A percentile compares a stretch with the other conserved stretches of the same genome.
Conservation (phyloP, 2,329 filamentous ascomycete species). For the Penicillium freii region DNA sequence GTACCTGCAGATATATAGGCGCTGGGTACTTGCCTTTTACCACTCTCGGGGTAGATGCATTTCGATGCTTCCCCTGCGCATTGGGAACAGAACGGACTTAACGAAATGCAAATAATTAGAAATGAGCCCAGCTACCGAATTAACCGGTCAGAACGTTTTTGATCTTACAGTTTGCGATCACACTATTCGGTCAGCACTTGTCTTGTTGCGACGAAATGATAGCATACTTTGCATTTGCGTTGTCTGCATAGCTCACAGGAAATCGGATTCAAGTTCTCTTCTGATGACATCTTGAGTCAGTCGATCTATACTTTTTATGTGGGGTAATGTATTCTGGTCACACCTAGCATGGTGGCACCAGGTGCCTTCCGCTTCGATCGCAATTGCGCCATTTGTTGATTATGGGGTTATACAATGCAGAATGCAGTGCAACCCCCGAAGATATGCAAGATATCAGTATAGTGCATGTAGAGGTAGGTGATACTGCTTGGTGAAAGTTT, state of each 20-base stretch:
- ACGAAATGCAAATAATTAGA: neutral
- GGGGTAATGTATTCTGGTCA: neutral
- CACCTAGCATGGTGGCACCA: constrained; percentile 9
- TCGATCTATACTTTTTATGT: neutral
- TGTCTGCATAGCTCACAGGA: constrained; percentile 25
- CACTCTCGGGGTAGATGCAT: constrained; percentile 24
- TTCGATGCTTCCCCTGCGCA: constrained; percentile 18
- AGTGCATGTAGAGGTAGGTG: neutral
- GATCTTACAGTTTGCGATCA: constrained; percentile 22
- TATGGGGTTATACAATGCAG: neutral
- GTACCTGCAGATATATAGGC: neutral
- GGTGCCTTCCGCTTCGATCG: constrained; percentile 12
- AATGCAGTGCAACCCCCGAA: neutral
- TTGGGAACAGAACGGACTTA: constrained; percentile 22
- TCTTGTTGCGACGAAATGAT: neutral
- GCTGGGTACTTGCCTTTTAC: constrained; percentile 17
- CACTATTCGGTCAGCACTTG: constrained; percentile 20
- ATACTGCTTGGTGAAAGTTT: neutral
- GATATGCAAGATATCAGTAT: neutral
- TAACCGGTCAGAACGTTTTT: neutral
- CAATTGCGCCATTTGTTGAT: constrained; percentile 2
- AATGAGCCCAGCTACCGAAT: neutral
- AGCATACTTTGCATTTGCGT: constrained; percentile 25
- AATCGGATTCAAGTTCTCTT: constrained; percentile 15
- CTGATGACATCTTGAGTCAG: constrained; percentile 6